A percentile compares a stretch with the other conserved stretches of the same genome.
Evolutionary conservation across 2,329 filamentous ascomycete genomes (phyloP).

Genomic region (Cercospora canescens): DNA sequence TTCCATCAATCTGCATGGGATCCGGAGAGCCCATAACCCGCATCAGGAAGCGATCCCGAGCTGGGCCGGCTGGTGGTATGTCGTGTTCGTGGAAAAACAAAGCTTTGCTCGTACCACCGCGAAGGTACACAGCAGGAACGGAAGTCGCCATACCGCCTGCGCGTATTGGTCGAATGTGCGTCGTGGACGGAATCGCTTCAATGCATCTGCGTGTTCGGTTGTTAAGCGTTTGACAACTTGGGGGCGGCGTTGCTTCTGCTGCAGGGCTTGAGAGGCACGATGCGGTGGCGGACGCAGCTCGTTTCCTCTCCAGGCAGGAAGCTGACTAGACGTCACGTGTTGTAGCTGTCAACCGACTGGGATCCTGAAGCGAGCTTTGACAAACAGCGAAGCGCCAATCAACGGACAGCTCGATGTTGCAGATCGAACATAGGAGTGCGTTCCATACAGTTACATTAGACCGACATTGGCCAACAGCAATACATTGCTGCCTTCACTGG

Average conservation of each 20-base stretch:
- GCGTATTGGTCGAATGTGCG: not conserved
- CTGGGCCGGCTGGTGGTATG: slow-evolving; percentile 16
- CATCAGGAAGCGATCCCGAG: slow-evolving; percentile 21
- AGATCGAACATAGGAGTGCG: not conserved
- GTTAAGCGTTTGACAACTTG: not conserved
- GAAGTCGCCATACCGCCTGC: slow-evolving; percentile 1
- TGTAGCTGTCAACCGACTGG: not conserved
- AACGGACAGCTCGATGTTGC: not conserved
- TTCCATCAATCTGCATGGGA: slow-evolving; percentile 23
- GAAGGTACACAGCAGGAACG: slow-evolving; percentile 16
- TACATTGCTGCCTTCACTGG: not conserved
- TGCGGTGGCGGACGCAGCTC: not conserved
- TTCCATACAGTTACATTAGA: not conserved
- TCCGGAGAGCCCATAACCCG: slow-evolving; percentile 21
- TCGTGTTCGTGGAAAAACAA: slow-evolving; percentile 24
- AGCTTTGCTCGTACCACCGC: slow-evolving; percentile 24
- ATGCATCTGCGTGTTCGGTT: not conserved
- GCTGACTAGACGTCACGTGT: not conserved
- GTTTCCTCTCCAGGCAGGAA: not conserved
- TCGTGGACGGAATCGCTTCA: not conserved
- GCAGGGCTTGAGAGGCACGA: not conserved
- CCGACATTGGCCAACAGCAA: not conserved
- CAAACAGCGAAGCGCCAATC: not conserved
- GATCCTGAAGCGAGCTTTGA: not conserved
- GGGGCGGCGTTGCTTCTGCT: too few species aligned